Evolutionary conservation across 1,284 basidiomycete species (phyloP), one percentile per base, ranked within the genome.

Genomic region (Clitocybe nebularis): DNA sequence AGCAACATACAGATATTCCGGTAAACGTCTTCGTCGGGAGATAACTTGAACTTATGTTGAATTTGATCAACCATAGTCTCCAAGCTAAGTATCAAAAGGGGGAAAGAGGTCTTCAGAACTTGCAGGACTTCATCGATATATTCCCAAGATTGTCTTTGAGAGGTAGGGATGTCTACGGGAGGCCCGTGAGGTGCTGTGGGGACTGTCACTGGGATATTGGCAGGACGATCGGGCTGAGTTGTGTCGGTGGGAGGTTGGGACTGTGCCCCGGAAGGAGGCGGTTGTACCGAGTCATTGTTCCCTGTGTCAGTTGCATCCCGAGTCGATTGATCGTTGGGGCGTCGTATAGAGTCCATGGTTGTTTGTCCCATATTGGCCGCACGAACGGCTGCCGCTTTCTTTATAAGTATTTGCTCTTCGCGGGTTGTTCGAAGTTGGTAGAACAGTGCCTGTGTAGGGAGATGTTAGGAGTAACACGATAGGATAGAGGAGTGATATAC

Each of bases 61-160:
- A 99, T 89, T 65, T 99, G 95, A 57, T 99, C 96, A 14, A 96
- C 90, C 75, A 99, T 90, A 36, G 93, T 96, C 67, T 99, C 96
- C 75, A 99, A 79, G 42, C 92, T 96, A 22, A 98, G 72, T 19
- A 95, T 91, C 16, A 99, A 77, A 11, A 99, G 76, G 0, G 96
- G 96, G 72, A 96, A 97, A 1, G 92, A 89, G 0, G 95, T 98
- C 71, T 99, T 99, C 57, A 99, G 75, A 43, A 93, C 86, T 58
- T 94, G 89, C 36, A 94, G 81, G 48, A 99, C 84, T 58, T 99
- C 97, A 36, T 99, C 96, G 10, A 97, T 84, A 56, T 90, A 80
- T 46, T 98, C 95, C 79, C 84, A 92, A 21, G 91, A 82, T 55
- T 89, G 87, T 19, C 88, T 81, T 29, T 75, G 72, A 41, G 68